These are phyloP conservation scores for Neoboletus magnificus DNA, from an alignment of 768 basidiomycete species.

Conservation along the genomic window DNA sequence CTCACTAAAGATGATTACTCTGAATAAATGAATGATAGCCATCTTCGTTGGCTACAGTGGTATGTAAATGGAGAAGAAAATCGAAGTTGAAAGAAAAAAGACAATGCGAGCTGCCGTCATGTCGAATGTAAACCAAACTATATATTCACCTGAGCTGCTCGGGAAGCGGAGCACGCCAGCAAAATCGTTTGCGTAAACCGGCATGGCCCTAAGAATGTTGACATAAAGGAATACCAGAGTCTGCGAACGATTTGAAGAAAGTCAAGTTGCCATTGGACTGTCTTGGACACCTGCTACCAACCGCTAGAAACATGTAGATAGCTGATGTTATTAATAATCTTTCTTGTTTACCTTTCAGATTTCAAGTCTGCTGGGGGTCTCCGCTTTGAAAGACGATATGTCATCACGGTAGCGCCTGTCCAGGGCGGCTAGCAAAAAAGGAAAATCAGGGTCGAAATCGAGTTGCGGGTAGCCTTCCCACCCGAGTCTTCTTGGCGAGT, in stretches of 20 bases:
- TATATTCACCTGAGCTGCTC: not conserved
- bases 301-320: not conserved
- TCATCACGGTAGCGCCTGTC: not conserved
- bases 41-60: conserved; percentile 9
- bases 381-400: too few relatives aligned
- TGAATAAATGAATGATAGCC: conserved; percentile 26
- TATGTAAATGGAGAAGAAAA: not conserved
- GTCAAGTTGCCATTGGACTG: not conserved
- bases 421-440: not conserved
- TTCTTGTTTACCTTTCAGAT: not conserved
- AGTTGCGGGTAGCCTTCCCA: too few relatives aligned
- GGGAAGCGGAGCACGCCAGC: not conserved
- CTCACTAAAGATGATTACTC: conserved; percentile 23
- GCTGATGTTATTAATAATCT: not conserved
- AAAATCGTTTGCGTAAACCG: conserved; percentile 1
- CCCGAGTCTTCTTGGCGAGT: too few relatives aligned
- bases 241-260: not conserved
- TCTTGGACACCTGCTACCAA: too few relatives aligned
- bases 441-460: conserved; percentile 9
- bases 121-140: not conserved
- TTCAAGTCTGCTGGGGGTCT: too few relatives aligned
- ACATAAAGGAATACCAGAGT: conserved; percentile 2
- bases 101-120: not conserved
- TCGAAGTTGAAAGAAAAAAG: not conserved
- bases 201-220: not conserved